Conservation (phyloP, 495 filamentous ascomycete species). For the Parathielavia hyrcaniae region DNA sequence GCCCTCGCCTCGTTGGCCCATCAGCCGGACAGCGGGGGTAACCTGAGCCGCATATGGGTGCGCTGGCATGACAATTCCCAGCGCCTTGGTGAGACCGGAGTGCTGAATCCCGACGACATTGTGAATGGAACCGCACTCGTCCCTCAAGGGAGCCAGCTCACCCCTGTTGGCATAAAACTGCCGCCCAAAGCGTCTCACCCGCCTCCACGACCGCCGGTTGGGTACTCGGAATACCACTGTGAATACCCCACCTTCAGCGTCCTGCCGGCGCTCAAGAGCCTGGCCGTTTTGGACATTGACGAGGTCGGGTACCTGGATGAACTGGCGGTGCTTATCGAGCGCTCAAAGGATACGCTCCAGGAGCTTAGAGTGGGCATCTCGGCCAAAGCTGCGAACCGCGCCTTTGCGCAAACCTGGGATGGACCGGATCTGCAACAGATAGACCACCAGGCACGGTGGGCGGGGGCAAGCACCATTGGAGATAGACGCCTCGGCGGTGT, state of each 20-base stretch:
- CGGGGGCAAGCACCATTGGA: constrained; percentile 44
- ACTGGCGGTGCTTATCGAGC: constrained; percentile 72
- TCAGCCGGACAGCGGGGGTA: constrained; percentile 53
- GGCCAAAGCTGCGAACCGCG: constrained; percentile 45
- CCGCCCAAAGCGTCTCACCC: constrained; percentile 28
- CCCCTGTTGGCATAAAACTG: constrained; percentile 39
- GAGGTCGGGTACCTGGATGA: constrained; percentile 84
- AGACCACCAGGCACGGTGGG: constrained; percentile 49
- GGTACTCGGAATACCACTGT: constrained; percentile 46
- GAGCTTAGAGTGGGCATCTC: constrained; percentile 81
- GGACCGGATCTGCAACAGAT: constrained; percentile 52
- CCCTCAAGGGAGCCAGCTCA: constrained; percentile 39
- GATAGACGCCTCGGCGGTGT: constrained; percentile 58
- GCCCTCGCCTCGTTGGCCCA: constrained; percentile 68
- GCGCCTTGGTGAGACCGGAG: constrained; percentile 19
- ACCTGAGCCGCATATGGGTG: constrained; percentile 76
- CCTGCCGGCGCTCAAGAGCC: constrained; percentile 69
- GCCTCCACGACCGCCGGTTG: constrained; percentile 24
- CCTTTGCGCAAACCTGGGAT: constrained; percentile 61
- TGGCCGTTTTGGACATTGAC: constrained; percentile 85
- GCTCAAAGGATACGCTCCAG: constrained; percentile 58
- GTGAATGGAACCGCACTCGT: constrained; percentile 29
- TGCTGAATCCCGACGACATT: constrained; percentile 27
- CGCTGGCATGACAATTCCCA: constrained; percentile 81
- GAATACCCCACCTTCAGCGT: constrained; percentile 85